A percentile compares a stretch with the other conserved stretches of the same genome.
phyloP scores from a whole-genome alignment of 169 alveolate genomes.

The Besnoitia besnoiti region DNA sequence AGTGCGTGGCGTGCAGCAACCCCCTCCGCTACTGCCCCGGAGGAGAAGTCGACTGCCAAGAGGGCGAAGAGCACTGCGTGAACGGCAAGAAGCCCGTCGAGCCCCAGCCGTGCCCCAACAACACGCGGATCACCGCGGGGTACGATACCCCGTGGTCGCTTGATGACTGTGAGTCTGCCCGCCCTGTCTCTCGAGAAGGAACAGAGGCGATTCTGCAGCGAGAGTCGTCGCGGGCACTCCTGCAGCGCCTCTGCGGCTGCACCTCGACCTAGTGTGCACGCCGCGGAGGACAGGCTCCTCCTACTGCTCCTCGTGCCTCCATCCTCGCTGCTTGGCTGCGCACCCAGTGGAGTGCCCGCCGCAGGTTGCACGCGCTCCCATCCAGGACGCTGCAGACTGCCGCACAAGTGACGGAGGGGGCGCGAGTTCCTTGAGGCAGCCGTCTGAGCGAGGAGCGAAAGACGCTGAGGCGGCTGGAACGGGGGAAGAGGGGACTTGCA shows the following conservation, averaged over 20 bases:
- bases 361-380: too few species aligned
- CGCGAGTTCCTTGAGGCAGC: too few species aligned
- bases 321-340: too few species aligned
- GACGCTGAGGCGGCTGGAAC: too few species aligned
- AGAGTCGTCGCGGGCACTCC: neutral
- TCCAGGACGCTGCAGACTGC: too few species aligned
- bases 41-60: conserved; percentile 71
- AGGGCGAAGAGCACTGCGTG: conserved; percentile 42
- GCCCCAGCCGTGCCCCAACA: conserved; percentile 77
- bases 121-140: conserved; percentile 84
- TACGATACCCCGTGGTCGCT: conserved; percentile 79
- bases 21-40: conserved; percentile 81
- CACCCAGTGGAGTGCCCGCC: too few species aligned
- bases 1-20: conserved; percentile 80
- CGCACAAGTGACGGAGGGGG: too few species aligned
- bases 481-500: too few species aligned
- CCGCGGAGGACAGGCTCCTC: neutral
- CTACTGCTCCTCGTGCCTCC: too few species aligned
- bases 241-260: neutral
- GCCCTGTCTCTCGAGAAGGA: neutral
- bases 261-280: neutral
- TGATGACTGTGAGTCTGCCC: conserved; percentile 75
- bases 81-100: conserved; percentile 58
- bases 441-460: too few species aligned
- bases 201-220: neutral